Evolutionary conservation across 2,329 filamentous ascomycete genomes (phyloP), one percentile per base, ranked within the genome.

Genomic region (Cladosporium sp.): DNA sequence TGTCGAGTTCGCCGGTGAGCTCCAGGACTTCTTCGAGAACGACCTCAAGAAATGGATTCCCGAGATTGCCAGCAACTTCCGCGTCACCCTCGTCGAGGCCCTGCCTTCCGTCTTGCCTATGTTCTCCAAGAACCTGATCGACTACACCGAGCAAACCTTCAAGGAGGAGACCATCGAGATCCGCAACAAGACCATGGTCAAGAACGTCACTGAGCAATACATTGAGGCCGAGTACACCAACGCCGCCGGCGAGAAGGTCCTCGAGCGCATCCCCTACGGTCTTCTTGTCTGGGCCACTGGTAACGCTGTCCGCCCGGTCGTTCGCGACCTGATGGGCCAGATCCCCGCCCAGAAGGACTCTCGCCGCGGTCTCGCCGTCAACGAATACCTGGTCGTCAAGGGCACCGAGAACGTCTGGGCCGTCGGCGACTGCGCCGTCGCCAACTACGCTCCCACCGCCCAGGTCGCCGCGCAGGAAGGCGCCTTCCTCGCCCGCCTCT

Each of bases 111-210:
- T 95, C 49, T 82, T 98, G 60, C 93, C 93, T 65, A 95, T 91
- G 80, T 98, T 98, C 81, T 95, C 89, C 71, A 97, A 97, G 82
- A 90, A 95, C 74, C 80, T 98, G 67, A 97, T 98, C 68, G 93
- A 98, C 67, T 98, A 98, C 80, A 98, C 93, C 63, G 93, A 98
- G 77, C 92, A 91, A 74, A 96, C 92, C 43, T 95, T 98, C 78
- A 93, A 95, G 76, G 93, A 98, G 77, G 93, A 98, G 75, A 91
- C 90, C 69, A 98, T 98, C 69, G 85, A 89, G 63, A 95, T 98
- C 75, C 87, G 89, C 73, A 95, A 93, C 64, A 97, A 97, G 83
- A 97, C 93, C 61, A 95, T 95, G 85, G 93, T 98, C 70, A 97
- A 97, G 81, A 91, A 87, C 57, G 93, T 98, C 55, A 95, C 89